Base-by-base conservation (phyloP, 2,329 filamentous ascomycete species). In the Hirsutella rhossiliensis region DNA sequence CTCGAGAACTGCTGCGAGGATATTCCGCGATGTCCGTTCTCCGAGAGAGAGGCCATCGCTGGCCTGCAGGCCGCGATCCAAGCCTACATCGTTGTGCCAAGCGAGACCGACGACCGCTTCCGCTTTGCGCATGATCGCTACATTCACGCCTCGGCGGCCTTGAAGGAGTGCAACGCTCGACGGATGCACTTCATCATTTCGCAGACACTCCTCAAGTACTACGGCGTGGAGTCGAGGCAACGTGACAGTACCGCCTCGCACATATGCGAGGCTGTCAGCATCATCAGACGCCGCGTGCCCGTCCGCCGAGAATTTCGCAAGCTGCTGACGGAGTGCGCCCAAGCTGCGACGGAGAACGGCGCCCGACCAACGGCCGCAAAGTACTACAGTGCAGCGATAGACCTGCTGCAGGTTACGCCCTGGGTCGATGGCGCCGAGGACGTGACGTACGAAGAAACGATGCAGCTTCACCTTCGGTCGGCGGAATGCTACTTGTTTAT, bases 161-260 rank as follows among this genome's bases (percentile, higher is more conserved):
- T 95, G 42, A 78, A 76, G 48, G 80, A 89, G 56, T 80, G 77
- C 55, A 79, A 84, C 44, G 67, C 75, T 19, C 69, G 75, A 18
- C 84, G 84, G 53, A 96, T 96, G 89, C 88, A 96, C 62, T 96
- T 89, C 54, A 79, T 88, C 39, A 87, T 96, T 54, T 84, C 86
- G 0, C 82, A 87, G 56, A 83, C 82, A 0, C 76, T 96, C 51
- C 77, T 89, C 60, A 84, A 84, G 52, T 82, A 88, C 53, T 78
- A 75, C 47, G 57, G 68, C 8, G 62, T 74, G 20, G 80, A 87
- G 47, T 69, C 76, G 2, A 72, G 72, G 41, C 73, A 75, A 23
- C 72, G 80, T 12, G 88, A 94, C 55, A 81, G 77, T 47, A 82
- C 83, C 47, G 86, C 87, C 19, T 76, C 81, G 5, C 90, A 96